These are phyloP conservation scores for Fusarium camptoceras DNA, from an alignment of 2,329 filamentous ascomycete species.

Conservation along the genomic window DNA sequence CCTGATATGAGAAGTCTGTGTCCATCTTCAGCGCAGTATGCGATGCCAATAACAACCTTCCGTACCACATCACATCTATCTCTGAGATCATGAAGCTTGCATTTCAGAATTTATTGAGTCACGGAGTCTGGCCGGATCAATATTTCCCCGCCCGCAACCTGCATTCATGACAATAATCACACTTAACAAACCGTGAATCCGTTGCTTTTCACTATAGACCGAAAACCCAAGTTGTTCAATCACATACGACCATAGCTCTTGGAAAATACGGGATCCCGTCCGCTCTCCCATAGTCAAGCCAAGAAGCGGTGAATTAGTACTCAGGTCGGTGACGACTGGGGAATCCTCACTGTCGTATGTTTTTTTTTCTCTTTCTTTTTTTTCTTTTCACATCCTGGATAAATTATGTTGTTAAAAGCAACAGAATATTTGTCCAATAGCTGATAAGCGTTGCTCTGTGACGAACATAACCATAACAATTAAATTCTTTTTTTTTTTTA, in stretches of 20 bases:
- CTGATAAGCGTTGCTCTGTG: fast-evolving
- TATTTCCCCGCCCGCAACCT: neutral
- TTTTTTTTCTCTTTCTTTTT: neutral
- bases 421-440: too few species aligned
- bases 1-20: too few species aligned
- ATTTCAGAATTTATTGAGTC: too few species aligned
- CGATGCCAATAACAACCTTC: too few species aligned
- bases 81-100: too few species aligned
- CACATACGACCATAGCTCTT: slow-evolving; percentile 12
- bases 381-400: neutral
- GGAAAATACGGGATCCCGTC: neutral
- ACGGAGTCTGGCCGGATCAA: neutral
- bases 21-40: too few species aligned
- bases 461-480: too few species aligned
- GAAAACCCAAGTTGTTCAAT: fast-evolving
- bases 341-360: neutral
- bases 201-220: too few species aligned
- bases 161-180: fast-evolving
- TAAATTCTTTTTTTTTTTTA: too few species aligned
- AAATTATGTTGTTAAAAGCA: fast-evolving
- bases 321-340: neutral
- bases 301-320: slow-evolving; percentile 5
- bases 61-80: too few species aligned
- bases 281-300: neutral
- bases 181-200: too few species aligned